These are phyloP conservation scores for Phytophthora tubulina DNA, from an alignment of 352 stramenopile genomes.

Conservation along the genomic window DNA sequence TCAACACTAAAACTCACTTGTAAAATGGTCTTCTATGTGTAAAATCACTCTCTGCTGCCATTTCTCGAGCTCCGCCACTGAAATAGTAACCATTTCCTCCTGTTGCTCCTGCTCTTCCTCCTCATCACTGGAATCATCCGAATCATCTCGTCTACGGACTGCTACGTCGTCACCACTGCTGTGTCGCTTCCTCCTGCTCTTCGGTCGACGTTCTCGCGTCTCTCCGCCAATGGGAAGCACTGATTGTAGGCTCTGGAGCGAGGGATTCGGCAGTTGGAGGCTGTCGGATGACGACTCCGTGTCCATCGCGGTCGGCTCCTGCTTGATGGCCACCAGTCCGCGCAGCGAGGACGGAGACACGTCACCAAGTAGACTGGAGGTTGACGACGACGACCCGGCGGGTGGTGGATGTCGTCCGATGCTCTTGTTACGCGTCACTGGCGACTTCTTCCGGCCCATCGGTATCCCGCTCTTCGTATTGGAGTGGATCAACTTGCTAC, in stretches of 20 bases:
- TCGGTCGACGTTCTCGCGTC: background rate
- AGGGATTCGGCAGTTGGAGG: conserved; percentile 6
- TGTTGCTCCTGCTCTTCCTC: conserved; percentile 6
- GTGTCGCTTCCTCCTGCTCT: conserved; percentile 32
- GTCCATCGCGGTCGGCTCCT: conserved; percentile 26
- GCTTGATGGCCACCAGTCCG: conserved; percentile 19
- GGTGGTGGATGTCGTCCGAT: conserved; percentile 12
- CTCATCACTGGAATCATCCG: conserved; percentile 21
- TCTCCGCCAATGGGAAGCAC: conserved; percentile 19
- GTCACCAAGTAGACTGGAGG: conserved; percentile 7
- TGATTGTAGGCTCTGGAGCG: conserved; percentile 8
- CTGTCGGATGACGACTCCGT: conserved; percentile 20
- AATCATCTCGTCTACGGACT: conserved; percentile 2
- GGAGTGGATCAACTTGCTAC: conserved; percentile 3
- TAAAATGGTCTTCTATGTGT: conserved; percentile 75
- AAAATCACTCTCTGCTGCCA: conserved; percentile 71
- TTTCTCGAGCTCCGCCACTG: conserved; percentile 62
- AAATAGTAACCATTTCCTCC: conserved; percentile 54
- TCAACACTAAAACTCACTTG: conserved; percentile 50
- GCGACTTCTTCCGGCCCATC: conserved; percentile 51
- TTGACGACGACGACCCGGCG: conserved; percentile 5
- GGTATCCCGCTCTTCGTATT: background rate
- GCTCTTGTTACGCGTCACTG: conserved; percentile 46
- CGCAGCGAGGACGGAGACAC: conserved; percentile 24
- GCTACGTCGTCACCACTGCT: conserved; percentile 30